Evolutionary conservation across 495 filamentous ascomycete species (phyloP), one percentile per base, ranked within the genome.

Genomic region (Apiosordaria backusii): DNA sequence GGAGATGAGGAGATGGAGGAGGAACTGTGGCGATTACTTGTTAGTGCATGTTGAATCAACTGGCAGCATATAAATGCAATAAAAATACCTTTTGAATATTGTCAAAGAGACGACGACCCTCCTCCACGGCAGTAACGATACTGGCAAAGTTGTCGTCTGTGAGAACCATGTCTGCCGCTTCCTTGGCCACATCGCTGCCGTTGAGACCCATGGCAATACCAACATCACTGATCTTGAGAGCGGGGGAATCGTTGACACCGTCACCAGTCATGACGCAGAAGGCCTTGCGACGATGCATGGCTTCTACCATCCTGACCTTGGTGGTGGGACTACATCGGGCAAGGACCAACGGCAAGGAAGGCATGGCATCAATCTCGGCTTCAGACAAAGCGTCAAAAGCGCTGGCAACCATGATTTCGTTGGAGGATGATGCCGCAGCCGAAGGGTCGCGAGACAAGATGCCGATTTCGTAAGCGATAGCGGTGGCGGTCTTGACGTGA

Each of bases 131-230:
- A 27, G 85, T 88, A 6, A 92, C 87, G 67, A 92, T 92, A 16
- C 84, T 88, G 4, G 89, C 88, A 71, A 94, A 94, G 73, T 96
- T 93, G 73, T 95, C 92, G 73, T 95, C 91, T 0, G 92, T 93
- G 21, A 96, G 78, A 15, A 96, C 90, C 77, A 96, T 92, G 71
- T 94, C 92, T 0, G 92, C 89, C 4, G 92, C 92, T 57, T 90
- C 90, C 72, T 93, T 95, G 19, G 92, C 92, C 4, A 96, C 92
- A 67, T 96, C 92, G 25, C 90, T 93, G 4, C 92, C 92, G 65
- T 89, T 86, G 63, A 90, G 83, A 13, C 90, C 91, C 90, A 93
- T 93, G 25, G 90, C 91, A 63, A 95, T 95, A 40, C 91, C 91
- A 7, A 93, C 90, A 70, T 93, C 91, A 1, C 90, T 88, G 54